Base-by-base conservation (phyloP, 2,329 filamentous ascomycete species). In the Lachnellula arida region DNA sequence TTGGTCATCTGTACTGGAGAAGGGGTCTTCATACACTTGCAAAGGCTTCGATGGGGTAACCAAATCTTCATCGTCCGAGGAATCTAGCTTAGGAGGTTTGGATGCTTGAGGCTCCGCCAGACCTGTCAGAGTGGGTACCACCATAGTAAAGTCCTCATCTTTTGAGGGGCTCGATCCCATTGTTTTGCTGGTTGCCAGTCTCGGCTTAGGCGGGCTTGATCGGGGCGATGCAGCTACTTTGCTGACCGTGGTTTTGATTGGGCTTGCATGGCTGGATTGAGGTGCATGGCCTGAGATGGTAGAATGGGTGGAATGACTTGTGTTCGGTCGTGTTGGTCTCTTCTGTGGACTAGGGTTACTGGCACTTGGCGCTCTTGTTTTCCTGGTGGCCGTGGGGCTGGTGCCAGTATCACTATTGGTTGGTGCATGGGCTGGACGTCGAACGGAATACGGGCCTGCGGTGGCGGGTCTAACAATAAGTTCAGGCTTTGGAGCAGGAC, bases 1-100 rank as follows among this genome's bases (percentile, higher is more conserved):
- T 47, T 79, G 73, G 22, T 79, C 74, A 28, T 75, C 74, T 6
- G 76, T 78, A 50, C 60, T 67, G 15, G 68, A 70, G 57, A 83
- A 80, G 1, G 83, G 83, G 60, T 87, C 83, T 63, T 86, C 84
- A 58, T 84, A 86, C 0, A 86, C 82, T 62, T 82, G 66, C 54
- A 70, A 53, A n/a, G 66, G 44, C 44, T 67, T 66, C 40, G 57
- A 14, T 14, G 68, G 66, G 7, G 65, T 69, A 15, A 59, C 53
- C 25, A 62, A 53, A 6, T 63, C 60, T 37, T 67, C 62, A 69
- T 73, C 60, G 72, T 77, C 60, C 72, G 76, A 55, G 71, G 68
- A 40, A 69, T 74, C 67, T 68, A 74, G 62, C 67, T 71, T 65
- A 66, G 74, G 52, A 67, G 68, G 57, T 43, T 68, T 60, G 39